phyloP scores from a whole-genome alignment of 805 yeast species.

The Ogataea naganishii region DNA sequence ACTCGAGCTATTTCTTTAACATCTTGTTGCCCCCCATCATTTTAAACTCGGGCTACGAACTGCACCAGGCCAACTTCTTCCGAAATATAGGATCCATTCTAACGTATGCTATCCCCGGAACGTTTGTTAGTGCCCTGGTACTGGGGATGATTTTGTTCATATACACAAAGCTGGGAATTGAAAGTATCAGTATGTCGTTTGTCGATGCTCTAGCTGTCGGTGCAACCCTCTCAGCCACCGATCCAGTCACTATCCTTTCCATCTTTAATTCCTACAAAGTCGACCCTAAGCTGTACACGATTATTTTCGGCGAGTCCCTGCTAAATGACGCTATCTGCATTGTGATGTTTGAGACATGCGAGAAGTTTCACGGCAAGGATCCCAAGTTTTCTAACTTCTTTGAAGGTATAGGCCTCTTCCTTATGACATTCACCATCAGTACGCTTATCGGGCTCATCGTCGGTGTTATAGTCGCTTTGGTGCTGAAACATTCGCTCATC shows the following conservation, averaged over 20 bases:
- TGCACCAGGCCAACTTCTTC: constrained; percentile 93
- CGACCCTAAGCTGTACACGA: constrained; percentile 94
- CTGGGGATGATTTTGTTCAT: constrained; percentile 79
- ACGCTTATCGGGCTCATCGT: constrained; percentile 81
- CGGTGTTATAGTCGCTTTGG: constrained; percentile 83
- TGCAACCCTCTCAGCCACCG: constrained; percentile 96
- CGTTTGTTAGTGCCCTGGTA: constrained; percentile 85
- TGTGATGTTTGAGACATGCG: constrained; percentile 98
- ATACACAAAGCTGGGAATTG: constrained; percentile 90
- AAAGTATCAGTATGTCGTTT: constrained; percentile 79
- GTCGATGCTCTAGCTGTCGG: constrained; percentile 98
- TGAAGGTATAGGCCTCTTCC: constrained; percentile 88
- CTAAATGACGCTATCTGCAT: constrained; percentile 96
- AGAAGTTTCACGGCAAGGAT: constrained; percentile 83
- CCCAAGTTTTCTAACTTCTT: constrained; percentile 71
- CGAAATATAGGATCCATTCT: constrained; percentile 84
- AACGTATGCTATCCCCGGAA: constrained; percentile 95
- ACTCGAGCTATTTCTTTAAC: constrained; percentile 89
- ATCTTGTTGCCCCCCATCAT: constrained; percentile 93
- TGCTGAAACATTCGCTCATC: constrained; percentile 86
- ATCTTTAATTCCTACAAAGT: constrained; percentile 97
- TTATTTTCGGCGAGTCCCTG: constrained; percentile 93
- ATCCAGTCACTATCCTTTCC: constrained; percentile 93
- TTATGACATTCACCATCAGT: constrained; percentile 89
- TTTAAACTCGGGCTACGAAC: constrained; percentile 90